These are phyloP conservation scores for Garcia nutans DNA, from an alignment of 345 rosid species.

Conservation along the genomic window DNA sequence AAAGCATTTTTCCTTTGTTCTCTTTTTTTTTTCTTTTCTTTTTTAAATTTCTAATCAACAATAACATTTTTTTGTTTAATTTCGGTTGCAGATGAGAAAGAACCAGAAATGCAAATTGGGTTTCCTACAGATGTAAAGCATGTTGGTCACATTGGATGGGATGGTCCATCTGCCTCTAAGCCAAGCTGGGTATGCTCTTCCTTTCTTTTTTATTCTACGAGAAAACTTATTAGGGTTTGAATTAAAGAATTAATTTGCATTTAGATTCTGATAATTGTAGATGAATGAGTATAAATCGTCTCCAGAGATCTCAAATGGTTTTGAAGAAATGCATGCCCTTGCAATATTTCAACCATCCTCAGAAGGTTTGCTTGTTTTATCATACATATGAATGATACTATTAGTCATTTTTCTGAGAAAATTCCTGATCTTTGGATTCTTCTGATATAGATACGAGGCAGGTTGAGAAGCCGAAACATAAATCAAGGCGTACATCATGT, in stretches of 20 bases:
- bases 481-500: conserved; percentile 26
- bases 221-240: no score
- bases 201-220: background rate
- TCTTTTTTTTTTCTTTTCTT: no score
- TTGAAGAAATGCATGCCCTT: conserved; percentile 9
- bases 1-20: background rate
- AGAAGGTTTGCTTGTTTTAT: conserved; percentile 29
- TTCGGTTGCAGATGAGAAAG: conserved; percentile 45
- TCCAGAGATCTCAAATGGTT: conserved; percentile 11
- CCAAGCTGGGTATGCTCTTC: conserved; percentile 60
- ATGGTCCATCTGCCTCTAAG: conserved; percentile 46
- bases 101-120: conserved; percentile 61
- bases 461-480: conserved; percentile 37
- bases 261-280: conserved; percentile 27
- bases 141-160: conserved; percentile 73
- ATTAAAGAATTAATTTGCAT: background rate
- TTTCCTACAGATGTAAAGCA: conserved; percentile 80
- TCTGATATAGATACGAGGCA: conserved; percentile 23
- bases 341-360: background rate
- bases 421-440: background rate
- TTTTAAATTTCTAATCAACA: no score
- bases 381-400: no score
- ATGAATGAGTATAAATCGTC: conserved; percentile 37
- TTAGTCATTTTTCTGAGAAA: background rate
- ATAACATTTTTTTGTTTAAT: background rate